Evolutionary conservation across 106 monocot genomes (phyloP).

Genomic region (Dendrobium huoshanense): DNA sequence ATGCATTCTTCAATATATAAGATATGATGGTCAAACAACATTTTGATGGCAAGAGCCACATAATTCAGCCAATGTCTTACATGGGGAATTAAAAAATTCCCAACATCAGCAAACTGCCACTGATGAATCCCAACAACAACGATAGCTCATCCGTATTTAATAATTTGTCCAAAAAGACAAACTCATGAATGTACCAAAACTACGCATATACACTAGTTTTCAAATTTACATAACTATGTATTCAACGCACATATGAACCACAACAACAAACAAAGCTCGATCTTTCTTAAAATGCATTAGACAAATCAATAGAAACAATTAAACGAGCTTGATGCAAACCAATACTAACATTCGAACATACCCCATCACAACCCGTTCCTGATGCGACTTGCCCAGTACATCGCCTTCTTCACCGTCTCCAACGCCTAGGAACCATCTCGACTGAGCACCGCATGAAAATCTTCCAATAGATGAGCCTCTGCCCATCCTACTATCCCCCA

Average conservation of each 20-base stretch:
- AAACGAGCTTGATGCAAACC: not conserved
- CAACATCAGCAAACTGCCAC: not conserved
- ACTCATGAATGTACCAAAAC: not conserved
- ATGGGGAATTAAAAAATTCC: not conserved
- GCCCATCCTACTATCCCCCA: not conserved
- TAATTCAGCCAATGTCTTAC: not conserved
- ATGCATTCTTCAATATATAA: not conserved
- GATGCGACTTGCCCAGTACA: conserved; percentile 60
- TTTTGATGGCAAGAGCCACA: not conserved
- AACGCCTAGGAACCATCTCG: conserved; percentile 68
- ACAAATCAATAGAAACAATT: not conserved
- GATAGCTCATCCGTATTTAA: too few species aligned
- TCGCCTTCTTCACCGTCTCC: conserved; percentile 87
- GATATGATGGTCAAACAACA: not conserved
- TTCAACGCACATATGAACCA: too few species aligned
- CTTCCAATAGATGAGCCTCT: conserved; percentile 2
- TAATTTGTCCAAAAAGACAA: too few species aligned
- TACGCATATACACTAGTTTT: not conserved
- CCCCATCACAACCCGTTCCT: conserved; percentile 82
- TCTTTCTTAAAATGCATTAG: not conserved
- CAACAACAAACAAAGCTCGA: not conserved
- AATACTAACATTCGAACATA: conserved; percentile 17
- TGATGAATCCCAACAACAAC: not conserved
- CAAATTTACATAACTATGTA: too few species aligned
- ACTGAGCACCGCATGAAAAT: conserved; percentile 18